These are phyloP conservation scores for Fraxinus ornus DNA, from an alignment of 305 asterid species.

Conservation along the genomic window DNA sequence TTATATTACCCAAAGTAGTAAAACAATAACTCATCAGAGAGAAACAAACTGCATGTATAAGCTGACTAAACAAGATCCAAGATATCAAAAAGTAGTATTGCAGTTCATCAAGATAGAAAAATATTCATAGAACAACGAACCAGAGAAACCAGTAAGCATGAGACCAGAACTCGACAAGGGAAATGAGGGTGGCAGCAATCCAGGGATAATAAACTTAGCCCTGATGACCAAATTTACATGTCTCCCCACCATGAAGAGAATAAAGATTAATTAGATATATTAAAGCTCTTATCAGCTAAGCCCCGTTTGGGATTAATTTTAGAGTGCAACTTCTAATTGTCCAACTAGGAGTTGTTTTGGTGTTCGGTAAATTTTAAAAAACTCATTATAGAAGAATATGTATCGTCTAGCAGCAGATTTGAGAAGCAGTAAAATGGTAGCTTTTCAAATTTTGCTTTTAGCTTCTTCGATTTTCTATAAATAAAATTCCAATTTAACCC, in stretches of 20 bases:
- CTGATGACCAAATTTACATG: neutral
- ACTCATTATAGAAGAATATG: neutral
- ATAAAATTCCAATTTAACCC: neutral
- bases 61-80: neutral
- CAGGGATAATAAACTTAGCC: neutral
- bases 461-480: neutral
- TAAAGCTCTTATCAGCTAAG: neutral
- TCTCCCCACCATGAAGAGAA: neutral
- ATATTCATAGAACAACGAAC: neutral
- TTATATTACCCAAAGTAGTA: neutral
- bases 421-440: neutral
- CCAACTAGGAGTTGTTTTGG: neutral
- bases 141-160: neutral
- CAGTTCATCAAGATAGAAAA: conserved; percentile 5
- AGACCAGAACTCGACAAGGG: neutral
- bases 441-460: neutral
- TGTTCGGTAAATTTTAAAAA: neutral
- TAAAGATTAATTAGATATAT: neutral
- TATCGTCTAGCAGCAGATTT: neutral
- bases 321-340: neutral
- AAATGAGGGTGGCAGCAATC: neutral
- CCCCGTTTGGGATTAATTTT: neutral
- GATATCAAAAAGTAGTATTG: neutral
- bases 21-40: conserved; percentile 4
- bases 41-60: neutral